Percentiles rank a stretch among this genome's conserved stretches.
Evolutionary conservation across 140 eudicot species (phyloP).

Genomic region (Erigeron philadelphicus): DNA sequence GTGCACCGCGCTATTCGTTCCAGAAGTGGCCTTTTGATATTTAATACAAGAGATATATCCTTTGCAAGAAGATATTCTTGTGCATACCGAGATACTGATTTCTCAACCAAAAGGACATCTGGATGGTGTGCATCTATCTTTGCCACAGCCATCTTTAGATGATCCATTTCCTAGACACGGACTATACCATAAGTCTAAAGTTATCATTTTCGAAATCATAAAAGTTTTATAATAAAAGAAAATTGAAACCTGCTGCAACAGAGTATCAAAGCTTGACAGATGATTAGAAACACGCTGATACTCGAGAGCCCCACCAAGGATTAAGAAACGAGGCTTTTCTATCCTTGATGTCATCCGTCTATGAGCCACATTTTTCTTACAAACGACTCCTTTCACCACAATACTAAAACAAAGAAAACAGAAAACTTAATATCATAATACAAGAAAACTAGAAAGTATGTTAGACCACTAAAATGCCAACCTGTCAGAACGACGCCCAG

Average conservation of each 20-base stretch:
- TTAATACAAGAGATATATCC: conserved; percentile 81
- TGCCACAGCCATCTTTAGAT: conserved; percentile 98
- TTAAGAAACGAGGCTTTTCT: conserved; percentile 75
- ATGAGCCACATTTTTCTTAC: conserved; percentile 97
- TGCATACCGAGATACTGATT: conserved; percentile 90
- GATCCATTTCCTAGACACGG: conserved; percentile 80
- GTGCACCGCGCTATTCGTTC: conserved; percentile 98
- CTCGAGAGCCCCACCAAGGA: conserved; percentile 97
- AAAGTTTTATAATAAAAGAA: conserved; percentile 7
- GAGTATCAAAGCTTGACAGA: conserved; percentile 90
- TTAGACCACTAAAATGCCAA: conserved; percentile 11
- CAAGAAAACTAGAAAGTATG: background rate
- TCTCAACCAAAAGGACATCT: conserved; percentile 87
- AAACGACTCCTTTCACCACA: conserved; percentile 89
- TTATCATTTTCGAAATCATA: background rate
- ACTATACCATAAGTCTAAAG: conserved; percentile 16
- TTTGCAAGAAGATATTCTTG: conserved; percentile 92
- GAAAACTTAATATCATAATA: background rate
- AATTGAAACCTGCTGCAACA: conserved; percentile 75
- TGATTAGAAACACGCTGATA: conserved; percentile 92
- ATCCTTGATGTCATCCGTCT: conserved; percentile 80
- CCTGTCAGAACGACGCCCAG: conserved; percentile 89
- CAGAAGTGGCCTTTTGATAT: conserved; percentile 84
- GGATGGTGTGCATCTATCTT: conserved; percentile 87
- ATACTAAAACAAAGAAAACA: conserved; percentile 29